phyloP scores from a whole-genome alignment of 371 early-diverging fungal species.

The Rhizopus stolonifer region DNA sequence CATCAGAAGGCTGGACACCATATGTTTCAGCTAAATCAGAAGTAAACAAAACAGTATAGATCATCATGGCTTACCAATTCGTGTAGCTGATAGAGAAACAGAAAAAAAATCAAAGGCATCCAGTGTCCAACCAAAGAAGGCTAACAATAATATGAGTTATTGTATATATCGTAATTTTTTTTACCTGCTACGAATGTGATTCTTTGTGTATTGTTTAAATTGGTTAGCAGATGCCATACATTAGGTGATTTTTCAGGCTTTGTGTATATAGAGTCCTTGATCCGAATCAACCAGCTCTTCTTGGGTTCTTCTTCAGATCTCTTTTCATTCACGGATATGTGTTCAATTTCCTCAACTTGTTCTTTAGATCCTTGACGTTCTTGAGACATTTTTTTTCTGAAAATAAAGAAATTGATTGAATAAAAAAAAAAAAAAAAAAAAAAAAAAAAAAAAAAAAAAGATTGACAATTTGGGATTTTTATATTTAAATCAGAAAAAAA shows the following conservation, averaged over 20 bases:
- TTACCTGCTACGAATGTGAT: constrained; percentile 48
- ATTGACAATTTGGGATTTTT: neutral
- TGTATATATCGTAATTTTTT: neutral
- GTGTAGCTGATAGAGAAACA: constrained; percentile 48
- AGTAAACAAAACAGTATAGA: neutral
- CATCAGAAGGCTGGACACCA: constrained; percentile 50
- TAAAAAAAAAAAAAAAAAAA: neutral
- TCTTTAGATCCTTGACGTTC: neutral
- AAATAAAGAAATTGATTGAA: too few species aligned
- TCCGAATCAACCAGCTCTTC: constrained; percentile 14
- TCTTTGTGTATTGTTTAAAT: constrained; percentile 36
- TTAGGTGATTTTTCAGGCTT: constrained; percentile 40
- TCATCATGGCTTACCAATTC: constrained; percentile 33
- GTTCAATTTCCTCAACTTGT: neutral
- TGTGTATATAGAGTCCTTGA: constrained; percentile 27
- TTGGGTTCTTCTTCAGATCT: neutral
- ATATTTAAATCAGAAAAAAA: too few species aligned
- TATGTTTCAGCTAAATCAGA: constrained; percentile 50
- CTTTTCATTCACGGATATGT: neutral
- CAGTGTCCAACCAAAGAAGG: constrained; percentile 73
- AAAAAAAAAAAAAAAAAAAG: neutral
- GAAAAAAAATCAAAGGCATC: constrained; percentile 76
- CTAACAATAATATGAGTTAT: too few species aligned
- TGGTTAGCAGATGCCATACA: constrained; percentile 35
- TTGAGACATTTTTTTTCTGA: too few species aligned